These are phyloP conservation scores for Sarocladium strictum DNA, from an alignment of 2,329 filamentous ascomycete genomes.

Conservation along the genomic window DNA sequence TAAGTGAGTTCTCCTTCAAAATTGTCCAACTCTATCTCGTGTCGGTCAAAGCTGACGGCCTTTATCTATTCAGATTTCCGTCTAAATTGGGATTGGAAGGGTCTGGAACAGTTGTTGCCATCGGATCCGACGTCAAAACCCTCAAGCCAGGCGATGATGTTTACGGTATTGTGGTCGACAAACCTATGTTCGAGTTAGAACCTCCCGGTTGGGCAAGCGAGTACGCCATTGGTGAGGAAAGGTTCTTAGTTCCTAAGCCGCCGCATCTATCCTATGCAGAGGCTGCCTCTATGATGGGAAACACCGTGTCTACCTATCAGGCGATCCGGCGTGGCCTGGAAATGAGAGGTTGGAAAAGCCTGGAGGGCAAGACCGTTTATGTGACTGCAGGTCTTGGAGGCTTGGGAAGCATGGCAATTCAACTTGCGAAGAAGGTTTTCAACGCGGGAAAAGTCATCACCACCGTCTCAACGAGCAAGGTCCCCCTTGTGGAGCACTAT, in stretches of 20 bases:
- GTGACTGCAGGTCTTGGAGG: slow-evolving; percentile 44
- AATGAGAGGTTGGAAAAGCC: slow-evolving; percentile 27
- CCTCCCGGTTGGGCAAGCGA: slow-evolving; percentile 31
- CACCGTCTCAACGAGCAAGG: slow-evolving; percentile 46
- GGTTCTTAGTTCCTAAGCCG: slow-evolving; percentile 28
- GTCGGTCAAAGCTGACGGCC: background rate
- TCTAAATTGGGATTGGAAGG: slow-evolving; percentile 23
- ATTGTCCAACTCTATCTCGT: background rate
- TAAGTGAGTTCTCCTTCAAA: slow-evolving; percentile 19
- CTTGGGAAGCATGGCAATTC: slow-evolving; percentile 38
- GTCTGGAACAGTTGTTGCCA: slow-evolving; percentile 25
- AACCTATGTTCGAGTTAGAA: slow-evolving; percentile 26
- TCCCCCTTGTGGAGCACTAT: slow-evolving; percentile 35
- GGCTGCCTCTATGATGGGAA: slow-evolving; percentile 28
- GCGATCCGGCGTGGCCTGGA: slow-evolving; percentile 32
- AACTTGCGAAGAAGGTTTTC: slow-evolving; percentile 45
- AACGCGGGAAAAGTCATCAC: slow-evolving; percentile 40
- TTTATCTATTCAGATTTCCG: slow-evolving; percentile 15
- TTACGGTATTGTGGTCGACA: slow-evolving; percentile 30
- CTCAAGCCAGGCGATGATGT: slow-evolving; percentile 30
- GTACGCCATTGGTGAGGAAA: slow-evolving; percentile 30
- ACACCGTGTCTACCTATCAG: slow-evolving; percentile 38
- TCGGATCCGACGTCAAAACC: slow-evolving; percentile 21
- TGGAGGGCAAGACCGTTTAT: slow-evolving; percentile 46
- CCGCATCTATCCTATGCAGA: slow-evolving; percentile 26